Conservation (phyloP, 441 rosid species). For the Sinapis alba region DNA sequence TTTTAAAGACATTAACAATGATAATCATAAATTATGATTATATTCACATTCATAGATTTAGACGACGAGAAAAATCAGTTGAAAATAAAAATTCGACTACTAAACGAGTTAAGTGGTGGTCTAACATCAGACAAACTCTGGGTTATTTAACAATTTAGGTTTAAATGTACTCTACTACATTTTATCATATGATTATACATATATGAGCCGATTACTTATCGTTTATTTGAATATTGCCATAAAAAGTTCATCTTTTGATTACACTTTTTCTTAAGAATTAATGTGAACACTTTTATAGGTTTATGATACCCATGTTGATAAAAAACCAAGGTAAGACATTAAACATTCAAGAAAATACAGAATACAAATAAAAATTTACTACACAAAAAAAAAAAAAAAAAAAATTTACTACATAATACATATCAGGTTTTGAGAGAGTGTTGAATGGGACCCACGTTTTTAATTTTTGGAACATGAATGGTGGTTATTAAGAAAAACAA, state of each 20-base stretch:
- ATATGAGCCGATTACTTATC: too few species aligned
- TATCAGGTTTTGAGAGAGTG: constrained; percentile 21
- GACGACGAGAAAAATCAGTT: background rate
- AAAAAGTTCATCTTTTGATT: too few species aligned
- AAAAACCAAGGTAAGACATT: background rate
- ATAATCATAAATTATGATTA: background rate
- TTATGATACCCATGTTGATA: too few species aligned
- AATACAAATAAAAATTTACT: constrained; percentile 1
- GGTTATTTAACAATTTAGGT: too few species aligned
- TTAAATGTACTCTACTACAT: too few species aligned
- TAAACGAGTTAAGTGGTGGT: background rate
- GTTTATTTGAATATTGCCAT: too few species aligned
- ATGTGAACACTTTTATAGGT: too few species aligned
- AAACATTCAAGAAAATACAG: constrained; percentile 5
- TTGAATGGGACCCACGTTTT: constrained; percentile 29
- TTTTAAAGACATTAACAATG: background rate
- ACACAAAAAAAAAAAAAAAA: too few species aligned
- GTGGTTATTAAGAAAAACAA: constrained; percentile 28
- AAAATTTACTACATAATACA: background rate
- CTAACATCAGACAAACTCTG: too few species aligned
- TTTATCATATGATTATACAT: too few species aligned
- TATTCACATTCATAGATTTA: background rate
- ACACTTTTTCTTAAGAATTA: too few species aligned
- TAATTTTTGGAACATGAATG: constrained; percentile 38
- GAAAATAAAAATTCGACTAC: background rate